Percentiles rank a stretch among this genome's conserved stretches.
Evolutionary conservation across 2,329 filamentous ascomycete species (phyloP).

Genomic region (Pseudopyrenochaeta lycopersici): DNA sequence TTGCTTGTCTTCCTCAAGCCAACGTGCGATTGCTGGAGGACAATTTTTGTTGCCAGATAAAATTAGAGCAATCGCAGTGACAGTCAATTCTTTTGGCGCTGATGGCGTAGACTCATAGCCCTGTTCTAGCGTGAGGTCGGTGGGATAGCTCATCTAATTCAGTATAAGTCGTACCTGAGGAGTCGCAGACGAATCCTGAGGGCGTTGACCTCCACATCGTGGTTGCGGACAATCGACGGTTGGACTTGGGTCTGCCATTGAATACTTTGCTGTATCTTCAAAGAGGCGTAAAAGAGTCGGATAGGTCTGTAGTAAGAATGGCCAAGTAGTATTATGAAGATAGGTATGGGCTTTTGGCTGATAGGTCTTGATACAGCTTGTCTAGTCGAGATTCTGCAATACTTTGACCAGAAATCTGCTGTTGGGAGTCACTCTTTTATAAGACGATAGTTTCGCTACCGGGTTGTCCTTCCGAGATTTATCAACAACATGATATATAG

Average conservation of each 20-base stretch:
- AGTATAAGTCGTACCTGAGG: slow-evolving; percentile 7
- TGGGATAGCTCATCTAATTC: background rate
- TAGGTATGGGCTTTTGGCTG: background rate
- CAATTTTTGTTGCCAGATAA: background rate
- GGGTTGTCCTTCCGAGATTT: background rate
- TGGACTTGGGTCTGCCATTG: slow-evolving; percentile 23
- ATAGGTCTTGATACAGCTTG: background rate
- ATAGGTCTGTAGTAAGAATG: background rate
- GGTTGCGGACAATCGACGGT: slow-evolving; percentile 16
- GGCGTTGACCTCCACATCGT: slow-evolving; percentile 23
- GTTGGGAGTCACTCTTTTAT: background rate
- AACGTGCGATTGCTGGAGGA: slow-evolving; percentile 18
- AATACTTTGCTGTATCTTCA: background rate
- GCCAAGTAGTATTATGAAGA: background rate
- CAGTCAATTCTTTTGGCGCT: background rate
- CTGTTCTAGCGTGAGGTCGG: slow-evolving; percentile 10
- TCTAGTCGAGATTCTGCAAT: background rate
- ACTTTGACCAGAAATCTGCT: background rate
- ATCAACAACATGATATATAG: background rate
- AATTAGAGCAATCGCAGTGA: background rate
- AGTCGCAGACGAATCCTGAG: background rate
- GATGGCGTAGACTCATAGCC: background rate
- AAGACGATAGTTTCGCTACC: background rate
- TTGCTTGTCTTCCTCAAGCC: slow-evolving; percentile 18
- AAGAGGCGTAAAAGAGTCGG: background rate